Evolutionary conservation across 441 rosid genomes (phyloP).

Genomic region (Eutrema salsugineum): DNA sequence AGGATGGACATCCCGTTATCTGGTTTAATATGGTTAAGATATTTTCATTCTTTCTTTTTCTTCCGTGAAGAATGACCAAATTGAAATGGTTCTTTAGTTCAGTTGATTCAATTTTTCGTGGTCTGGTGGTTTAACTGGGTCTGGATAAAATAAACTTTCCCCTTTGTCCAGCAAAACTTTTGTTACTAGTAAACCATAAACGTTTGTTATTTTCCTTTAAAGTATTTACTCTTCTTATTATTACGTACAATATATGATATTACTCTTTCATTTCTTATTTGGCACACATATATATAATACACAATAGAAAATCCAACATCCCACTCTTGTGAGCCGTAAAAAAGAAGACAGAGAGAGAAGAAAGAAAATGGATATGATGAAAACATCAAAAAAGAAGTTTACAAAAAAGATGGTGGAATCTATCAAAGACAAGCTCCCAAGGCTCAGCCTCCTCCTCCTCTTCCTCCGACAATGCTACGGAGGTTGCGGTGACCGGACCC

Average conservation of each 20-base stretch:
- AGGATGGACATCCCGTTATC: too few relatives aligned
- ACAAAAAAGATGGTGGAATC: constrained; percentile 38
- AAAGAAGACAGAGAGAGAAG: not conserved
- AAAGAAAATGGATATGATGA: constrained; percentile 1
- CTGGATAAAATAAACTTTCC: too few relatives aligned
- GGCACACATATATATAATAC: not conserved
- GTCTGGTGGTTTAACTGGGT: too few relatives aligned
- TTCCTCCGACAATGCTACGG: constrained; percentile 72
- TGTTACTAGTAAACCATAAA: too few relatives aligned
- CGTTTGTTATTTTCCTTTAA: too few relatives aligned
- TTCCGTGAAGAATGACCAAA: too few relatives aligned
- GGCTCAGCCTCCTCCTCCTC: constrained; percentile 43
- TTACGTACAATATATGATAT: not conserved
- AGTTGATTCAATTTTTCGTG: too few relatives aligned
- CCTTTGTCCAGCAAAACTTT: too few relatives aligned
- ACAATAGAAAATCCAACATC: constrained; percentile 3
- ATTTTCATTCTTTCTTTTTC: too few relatives aligned
- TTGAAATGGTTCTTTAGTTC: too few relatives aligned
- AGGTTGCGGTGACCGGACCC: constrained; percentile 68
- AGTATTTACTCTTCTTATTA: too few relatives aligned
- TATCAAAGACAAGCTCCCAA: constrained; percentile 40
- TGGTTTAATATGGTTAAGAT: too few relatives aligned
- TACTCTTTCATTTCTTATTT: not conserved
- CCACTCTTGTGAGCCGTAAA: constrained; percentile 14
- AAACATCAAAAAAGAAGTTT: constrained; percentile 36